Evolutionary conservation across 805 yeast genomes (phyloP), one percentile per base, ranked within the genome.

Genomic region (Candida parachauliodes): DNA sequence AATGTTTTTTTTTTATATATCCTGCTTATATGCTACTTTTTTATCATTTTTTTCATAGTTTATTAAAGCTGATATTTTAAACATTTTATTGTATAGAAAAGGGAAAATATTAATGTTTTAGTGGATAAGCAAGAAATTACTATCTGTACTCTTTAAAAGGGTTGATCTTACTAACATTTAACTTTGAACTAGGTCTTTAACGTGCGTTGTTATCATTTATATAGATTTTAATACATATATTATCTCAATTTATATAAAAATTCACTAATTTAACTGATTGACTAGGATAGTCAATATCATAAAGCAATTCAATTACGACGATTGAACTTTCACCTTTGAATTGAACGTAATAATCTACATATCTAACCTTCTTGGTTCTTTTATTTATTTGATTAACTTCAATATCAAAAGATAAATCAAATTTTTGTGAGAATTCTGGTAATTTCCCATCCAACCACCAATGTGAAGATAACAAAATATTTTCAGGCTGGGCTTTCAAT

Each of bases 361-460:
- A 66, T 4, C 68, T 60, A 5, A 72, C 60, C 2, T 43, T 46
- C 28, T 77, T 62, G 9, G 77, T 76, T 47, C 95, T 74, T 50
- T 83, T 84, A 10, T 47, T 47, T 6, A 81, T 61, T 10, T 53
- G 51, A 41, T 71, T 64, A 19, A 77, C 75, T 40, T 88, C 95
- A 16, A 79, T 72, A 55, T 88, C 95, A 54, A 59, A 78, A 12
- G 76, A 64, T 21, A 80, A 53, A 15, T 80, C 83, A 15, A 62
- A 57, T 34, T 60, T 64, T 1, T 55, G 20, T 2, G 62, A 56
- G 18, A 81, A 53, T 0, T 77, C 74, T 2, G 95, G 95, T 5
- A 80, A 61, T 6, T 72, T 71, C 11, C 72, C 66, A 8, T 60
- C 60, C 11, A 76, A 47, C 91, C 93, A 86, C 96, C 96, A 88